Conservation (phyloP, 306 rosid genomes). For the Rosa chinensis region DNA sequence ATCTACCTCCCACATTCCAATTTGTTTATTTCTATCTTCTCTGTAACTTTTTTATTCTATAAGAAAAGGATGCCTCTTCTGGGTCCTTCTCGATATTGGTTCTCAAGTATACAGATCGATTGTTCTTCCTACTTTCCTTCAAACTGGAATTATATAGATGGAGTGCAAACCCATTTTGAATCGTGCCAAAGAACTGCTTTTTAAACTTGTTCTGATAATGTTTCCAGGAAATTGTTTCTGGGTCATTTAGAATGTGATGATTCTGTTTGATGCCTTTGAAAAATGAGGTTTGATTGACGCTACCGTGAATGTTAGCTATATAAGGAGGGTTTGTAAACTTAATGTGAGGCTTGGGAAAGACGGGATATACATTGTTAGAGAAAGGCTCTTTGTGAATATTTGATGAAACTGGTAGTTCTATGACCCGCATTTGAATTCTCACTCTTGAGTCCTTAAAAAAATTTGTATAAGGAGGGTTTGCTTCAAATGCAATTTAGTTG, state of each 20-base stretch:
- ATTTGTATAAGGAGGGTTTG: too few species aligned
- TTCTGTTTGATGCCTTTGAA: neutral
- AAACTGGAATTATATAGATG: neutral
- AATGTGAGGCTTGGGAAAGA: neutral
- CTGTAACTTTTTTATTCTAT: neutral
- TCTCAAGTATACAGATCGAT: neutral
- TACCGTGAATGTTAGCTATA: neutral
- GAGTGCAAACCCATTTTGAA: constrained; percentile 2
- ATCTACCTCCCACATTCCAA: neutral
- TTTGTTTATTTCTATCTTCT: neutral
- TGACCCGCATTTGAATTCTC: neutral
- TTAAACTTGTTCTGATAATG: neutral
- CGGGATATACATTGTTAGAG: neutral
- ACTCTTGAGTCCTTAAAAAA: too few species aligned
- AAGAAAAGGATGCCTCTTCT: neutral
- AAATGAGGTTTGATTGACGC: neutral
- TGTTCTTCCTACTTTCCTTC: neutral
- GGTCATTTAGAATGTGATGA: neutral
- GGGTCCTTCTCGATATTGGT: neutral
- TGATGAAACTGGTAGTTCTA: neutral
- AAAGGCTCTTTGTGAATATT: neutral
- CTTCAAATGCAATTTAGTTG: neutral
- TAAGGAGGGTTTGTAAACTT: neutral
- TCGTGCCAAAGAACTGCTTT: neutral
- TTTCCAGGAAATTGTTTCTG: neutral